These are phyloP conservation scores for Phragmites australis DNA, from an alignment of 176 grass and related monocot species.

Conservation along the genomic window DNA sequence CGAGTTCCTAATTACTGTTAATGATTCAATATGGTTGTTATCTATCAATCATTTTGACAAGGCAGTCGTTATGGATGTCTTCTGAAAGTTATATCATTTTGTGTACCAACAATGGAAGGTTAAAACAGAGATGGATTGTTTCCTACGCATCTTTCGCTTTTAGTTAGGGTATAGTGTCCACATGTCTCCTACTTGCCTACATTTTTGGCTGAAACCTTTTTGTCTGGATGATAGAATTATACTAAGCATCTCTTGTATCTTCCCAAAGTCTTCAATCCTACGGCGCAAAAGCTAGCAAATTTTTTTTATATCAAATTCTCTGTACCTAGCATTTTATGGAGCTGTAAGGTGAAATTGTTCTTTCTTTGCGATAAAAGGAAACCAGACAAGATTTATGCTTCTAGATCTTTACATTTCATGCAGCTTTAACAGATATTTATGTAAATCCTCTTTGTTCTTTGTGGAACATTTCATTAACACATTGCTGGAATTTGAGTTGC, in stretches of 20 bases:
- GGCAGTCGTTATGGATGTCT: constrained; percentile 18
- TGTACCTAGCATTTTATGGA: background rate
- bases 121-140: constrained; percentile 21
- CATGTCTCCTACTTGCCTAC: background rate
- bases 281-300: background rate
- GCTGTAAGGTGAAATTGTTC: constrained; percentile 25
- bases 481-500: background rate
- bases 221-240: constrained; percentile 27
- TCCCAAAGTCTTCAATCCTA: background rate
- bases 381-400: constrained; percentile 18
- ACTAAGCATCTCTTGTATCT: constrained; percentile 24
- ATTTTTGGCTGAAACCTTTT: constrained; percentile 12
- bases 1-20: constrained; percentile 20
- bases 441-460: background rate
- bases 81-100: background rate
- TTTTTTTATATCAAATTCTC: constrained; percentile 28
- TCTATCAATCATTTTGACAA: constrained; percentile 18
- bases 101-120: background rate
- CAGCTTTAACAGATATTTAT: constrained; percentile 11
- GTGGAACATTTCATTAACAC: background rate
- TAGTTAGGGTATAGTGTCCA: constrained; percentile 34
- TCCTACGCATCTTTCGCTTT: background rate
- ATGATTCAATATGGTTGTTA: constrained; percentile 29
- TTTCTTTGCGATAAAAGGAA: background rate
- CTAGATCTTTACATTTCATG: constrained; percentile 3